Percentiles rank a stretch among this genome's conserved stretches.
phyloP scores from a whole-genome alignment of 2,329 filamentous ascomycete genomes.

The Mycosphaerella sp. region DNA sequence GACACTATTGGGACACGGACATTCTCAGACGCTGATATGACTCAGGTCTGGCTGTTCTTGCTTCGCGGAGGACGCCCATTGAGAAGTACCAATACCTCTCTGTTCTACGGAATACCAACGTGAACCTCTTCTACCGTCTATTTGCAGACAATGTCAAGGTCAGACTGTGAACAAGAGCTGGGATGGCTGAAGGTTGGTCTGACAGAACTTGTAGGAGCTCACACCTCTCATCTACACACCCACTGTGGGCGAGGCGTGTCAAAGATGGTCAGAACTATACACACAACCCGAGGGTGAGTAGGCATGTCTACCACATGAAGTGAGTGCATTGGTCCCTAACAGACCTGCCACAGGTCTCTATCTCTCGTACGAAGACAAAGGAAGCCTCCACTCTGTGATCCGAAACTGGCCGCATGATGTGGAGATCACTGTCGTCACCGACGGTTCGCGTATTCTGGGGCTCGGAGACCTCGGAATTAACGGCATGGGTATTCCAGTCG shows the following conservation, averaged over 20 bases:
- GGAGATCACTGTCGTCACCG: constrained; percentile 94
- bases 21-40: constrained; percentile 27
- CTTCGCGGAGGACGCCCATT: constrained; percentile 61
- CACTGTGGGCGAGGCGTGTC: constrained; percentile 90
- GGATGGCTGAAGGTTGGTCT: not conserved
- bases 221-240: constrained; percentile 84
- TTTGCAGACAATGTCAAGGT: constrained; percentile 66
- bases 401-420: constrained; percentile 91
- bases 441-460: constrained; percentile 87
- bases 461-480: constrained; percentile 94
- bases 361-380: constrained; percentile 90
- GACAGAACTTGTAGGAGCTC: constrained; percentile 52
- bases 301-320: not conserved
- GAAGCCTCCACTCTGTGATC: constrained; percentile 80
- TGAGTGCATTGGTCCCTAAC: not conserved
- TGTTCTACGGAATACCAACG: constrained; percentile 66
- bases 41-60: constrained; percentile 67
- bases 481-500: constrained; percentile 96
- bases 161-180: constrained; percentile 2
- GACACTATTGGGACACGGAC: not conserved
- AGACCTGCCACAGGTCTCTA: constrained; percentile 59
- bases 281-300: constrained; percentile 75
- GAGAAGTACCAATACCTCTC: constrained; percentile 83
- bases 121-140: constrained; percentile 76
- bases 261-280: constrained; percentile 94